phyloP scores from a whole-genome alignment of 176 grass and related monocot genomes.

The Otatea glauca region DNA sequence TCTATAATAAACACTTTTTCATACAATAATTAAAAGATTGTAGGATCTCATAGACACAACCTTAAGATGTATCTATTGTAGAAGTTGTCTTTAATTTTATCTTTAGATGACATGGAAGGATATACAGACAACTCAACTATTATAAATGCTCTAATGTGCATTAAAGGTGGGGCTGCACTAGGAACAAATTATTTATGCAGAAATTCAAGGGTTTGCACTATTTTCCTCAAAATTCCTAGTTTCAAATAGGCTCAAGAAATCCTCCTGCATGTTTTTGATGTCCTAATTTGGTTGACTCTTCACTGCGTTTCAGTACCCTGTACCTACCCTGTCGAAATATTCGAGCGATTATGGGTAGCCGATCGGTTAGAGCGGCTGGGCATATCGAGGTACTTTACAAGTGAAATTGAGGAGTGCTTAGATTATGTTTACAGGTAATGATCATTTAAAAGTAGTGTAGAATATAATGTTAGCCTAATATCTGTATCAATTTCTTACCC shows the following conservation, averaged over 20 bases:
- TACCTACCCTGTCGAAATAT: slow-evolving; percentile 47
- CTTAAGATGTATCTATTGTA: no score
- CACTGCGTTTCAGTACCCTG: slow-evolving; percentile 36
- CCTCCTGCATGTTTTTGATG: neutral
- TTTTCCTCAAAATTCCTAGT: neutral
- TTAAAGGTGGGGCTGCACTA: no score
- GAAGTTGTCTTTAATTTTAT: no score
- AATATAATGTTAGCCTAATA: neutral
- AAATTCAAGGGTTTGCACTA: no score
- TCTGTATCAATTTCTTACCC: no score
- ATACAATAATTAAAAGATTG: no score
- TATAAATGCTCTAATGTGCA: no score
- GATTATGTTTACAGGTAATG: slow-evolving; percentile 18
- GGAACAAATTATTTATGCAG: no score
- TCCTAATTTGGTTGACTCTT: neutral
- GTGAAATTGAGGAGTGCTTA: slow-evolving; percentile 42
- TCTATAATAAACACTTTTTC: no score
- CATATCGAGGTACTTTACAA: slow-evolving; percentile 50
- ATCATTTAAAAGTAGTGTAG: neutral
- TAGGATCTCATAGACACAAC: no score
- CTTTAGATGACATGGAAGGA: no score
- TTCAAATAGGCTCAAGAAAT: neutral
- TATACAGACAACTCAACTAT: no score
- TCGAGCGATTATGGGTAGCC: slow-evolving; percentile 52
- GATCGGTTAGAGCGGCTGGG: slow-evolving; percentile 60